A percentile compares a stretch with the other conserved stretches of the same genome.
Evolutionary conservation across 2,329 filamentous ascomycete genomes (phyloP).

Genomic region (Diaporthe nobilis): DNA sequence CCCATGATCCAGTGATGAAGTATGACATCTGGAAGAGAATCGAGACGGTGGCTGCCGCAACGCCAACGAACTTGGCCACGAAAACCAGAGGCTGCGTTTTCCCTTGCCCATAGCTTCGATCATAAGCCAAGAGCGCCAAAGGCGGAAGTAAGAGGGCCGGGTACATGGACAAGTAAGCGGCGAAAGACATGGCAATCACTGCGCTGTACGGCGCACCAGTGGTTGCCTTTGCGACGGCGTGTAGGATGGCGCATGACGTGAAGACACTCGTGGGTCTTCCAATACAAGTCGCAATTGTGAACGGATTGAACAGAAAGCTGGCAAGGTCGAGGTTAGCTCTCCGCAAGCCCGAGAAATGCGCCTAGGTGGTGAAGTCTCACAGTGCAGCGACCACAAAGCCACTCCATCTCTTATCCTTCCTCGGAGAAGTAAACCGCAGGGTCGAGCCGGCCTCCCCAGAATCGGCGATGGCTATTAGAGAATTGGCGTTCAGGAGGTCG

Average conservation of each 20-base stretch:
- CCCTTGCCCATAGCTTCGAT: constrained; percentile 58
- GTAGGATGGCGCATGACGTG: constrained; percentile 88
- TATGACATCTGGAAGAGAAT: constrained; percentile 80
- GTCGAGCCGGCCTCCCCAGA: constrained; percentile 84
- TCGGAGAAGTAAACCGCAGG: constrained; percentile 81
- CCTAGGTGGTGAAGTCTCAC: constrained; percentile 61
- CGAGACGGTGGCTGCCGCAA: constrained; percentile 69
- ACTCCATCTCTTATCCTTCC: constrained; percentile 81
- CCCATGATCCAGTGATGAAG: constrained; percentile 84
- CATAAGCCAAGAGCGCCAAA: constrained; percentile 84
- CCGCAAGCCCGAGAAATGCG: neutral
- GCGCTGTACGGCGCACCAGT: constrained; percentile 80
- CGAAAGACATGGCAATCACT: constrained; percentile 88
- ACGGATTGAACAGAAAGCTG: constrained; percentile 94
- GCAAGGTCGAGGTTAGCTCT: constrained; percentile 31
- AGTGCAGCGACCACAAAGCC: constrained; percentile 83
- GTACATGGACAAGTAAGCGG: constrained; percentile 93
- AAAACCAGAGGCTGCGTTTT: constrained; percentile 62
- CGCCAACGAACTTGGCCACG: constrained; percentile 63
- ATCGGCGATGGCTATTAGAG: constrained; percentile 83
- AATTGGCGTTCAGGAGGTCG: constrained; percentile 86
- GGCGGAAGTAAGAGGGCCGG: constrained; percentile 89
- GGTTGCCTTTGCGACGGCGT: constrained; percentile 85
- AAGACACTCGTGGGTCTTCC: constrained; percentile 91
- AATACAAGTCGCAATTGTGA: constrained; percentile 91